These are phyloP conservation scores for Nectriaceae sp. DNA, from an alignment of 2,329 filamentous ascomycete genomes.

Conservation along the genomic window DNA sequence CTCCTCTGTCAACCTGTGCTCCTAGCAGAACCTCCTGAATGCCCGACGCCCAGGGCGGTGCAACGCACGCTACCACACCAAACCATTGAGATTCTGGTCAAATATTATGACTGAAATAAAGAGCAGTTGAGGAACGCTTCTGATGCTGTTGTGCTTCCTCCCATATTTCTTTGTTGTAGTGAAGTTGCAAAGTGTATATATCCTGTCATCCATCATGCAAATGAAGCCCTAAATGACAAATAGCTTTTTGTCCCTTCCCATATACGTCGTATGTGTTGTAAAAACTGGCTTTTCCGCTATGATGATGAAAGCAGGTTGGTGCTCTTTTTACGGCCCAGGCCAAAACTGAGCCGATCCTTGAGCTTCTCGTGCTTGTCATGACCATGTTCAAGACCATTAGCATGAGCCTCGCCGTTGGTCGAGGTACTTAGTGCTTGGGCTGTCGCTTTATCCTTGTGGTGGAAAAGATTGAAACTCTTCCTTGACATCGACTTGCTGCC, in stretches of 20 bases:
- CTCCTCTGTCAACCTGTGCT: background rate
- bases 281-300: slow-evolving; percentile 7
- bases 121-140: slow-evolving; percentile 6
- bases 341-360: slow-evolving; percentile 67
- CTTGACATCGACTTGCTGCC: slow-evolving; percentile 78
- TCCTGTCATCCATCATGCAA: slow-evolving; percentile 22
- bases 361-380: slow-evolving; percentile 51
- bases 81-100: slow-evolving; percentile 2
- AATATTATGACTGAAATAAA: background rate
- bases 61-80: slow-evolving; percentile 5
- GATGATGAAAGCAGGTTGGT: slow-evolving; percentile 42
- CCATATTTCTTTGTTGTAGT: slow-evolving; percentile 15
- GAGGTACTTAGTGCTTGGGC: slow-evolving; percentile 22
- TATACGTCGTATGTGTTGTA: slow-evolving; percentile 10
- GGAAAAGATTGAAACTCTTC: slow-evolving; percentile 70
- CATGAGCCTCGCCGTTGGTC: slow-evolving; percentile 17
- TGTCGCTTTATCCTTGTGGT: slow-evolving; percentile 50
- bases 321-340: slow-evolving; percentile 72
- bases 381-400: background rate
- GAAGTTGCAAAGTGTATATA: slow-evolving; percentile 23
- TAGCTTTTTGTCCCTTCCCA: slow-evolving; percentile 9
- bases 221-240: slow-evolving; percentile 12
- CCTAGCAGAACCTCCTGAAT: background rate
- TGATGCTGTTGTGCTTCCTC: slow-evolving; percentile 14
- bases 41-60: background rate